Base-by-base conservation (phyloP, 2,329 filamentous ascomycete genomes). In the Didymella glomerata region DNA sequence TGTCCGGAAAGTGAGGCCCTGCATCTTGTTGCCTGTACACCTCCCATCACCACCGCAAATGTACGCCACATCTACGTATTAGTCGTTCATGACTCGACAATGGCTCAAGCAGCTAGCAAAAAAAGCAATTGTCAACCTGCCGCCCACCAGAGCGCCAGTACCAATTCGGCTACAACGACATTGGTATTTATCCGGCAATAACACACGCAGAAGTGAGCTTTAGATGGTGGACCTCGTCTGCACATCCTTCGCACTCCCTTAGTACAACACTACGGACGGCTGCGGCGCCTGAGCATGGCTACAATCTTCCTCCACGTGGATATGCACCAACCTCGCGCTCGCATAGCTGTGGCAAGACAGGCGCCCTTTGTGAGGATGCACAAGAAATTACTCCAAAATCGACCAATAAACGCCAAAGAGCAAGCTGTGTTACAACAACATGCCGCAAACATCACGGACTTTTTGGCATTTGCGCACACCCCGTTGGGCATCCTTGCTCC, bases 41-140 rank as follows among this genome's bases (percentile, higher is more conserved):
- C 44, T 55, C 40, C 20, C 30, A 45, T 16, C 18, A 40, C 32
- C 14, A 42, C 47, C 18, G 22, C 41, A 44, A 45, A 32, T 45
- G 54, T 53, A 44, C 48, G 52, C 56, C 58, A 55, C 51, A 59
- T 20, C 4, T 50, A 48, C 16, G 45, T 51, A 34, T 55, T 52
- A 42, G 49, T 41, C 51, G 47, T 49, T 54, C 41, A 45, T 60
- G 52, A 47, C 44, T 51, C 46, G 54, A 54, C 42, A 28, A 52
- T 41, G 54, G 48, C 42, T 41, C 42, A 54, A 59, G 52, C 58
- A 57, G 51, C 44, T 50, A 44, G 47, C 30, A 54, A 36, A 57
- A 57, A 63, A 59, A 54, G 56, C 50, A 62, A 61, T 10, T 0
- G 24, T n/a, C 6, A 22, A 30, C 10, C 34, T 47, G 46, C 32